Conservation (phyloP, 2,329 filamentous ascomycete genomes). For the Alternaria ethzedia region DNA sequence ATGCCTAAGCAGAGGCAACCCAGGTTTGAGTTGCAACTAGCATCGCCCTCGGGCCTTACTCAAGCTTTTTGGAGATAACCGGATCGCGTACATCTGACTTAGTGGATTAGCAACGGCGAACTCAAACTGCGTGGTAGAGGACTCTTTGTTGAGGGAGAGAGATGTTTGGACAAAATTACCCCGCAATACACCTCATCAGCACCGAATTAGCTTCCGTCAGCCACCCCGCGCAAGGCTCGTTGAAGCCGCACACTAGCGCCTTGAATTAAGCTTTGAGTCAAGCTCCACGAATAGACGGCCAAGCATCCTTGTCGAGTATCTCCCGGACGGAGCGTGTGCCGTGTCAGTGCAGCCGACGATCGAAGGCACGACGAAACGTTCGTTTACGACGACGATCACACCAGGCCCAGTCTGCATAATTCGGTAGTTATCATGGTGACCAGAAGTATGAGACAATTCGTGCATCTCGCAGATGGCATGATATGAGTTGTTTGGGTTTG, state of each 20-base stretch:
- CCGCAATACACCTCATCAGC: slow-evolving; percentile 25
- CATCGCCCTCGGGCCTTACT: background rate
- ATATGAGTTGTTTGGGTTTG: background rate
- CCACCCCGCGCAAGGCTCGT: slow-evolving; percentile 19
- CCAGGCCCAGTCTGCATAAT: slow-evolving; percentile 1
- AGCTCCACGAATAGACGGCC: slow-evolving; percentile 29
- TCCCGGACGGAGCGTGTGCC: slow-evolving; percentile 20
- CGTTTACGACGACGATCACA: slow-evolving; percentile 13
- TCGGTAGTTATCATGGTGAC: background rate
- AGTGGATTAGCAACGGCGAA: background rate
- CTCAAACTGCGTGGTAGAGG: background rate
- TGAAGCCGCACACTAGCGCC: slow-evolving; percentile 22
- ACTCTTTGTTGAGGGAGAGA: background rate
- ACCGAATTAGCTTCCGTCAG: slow-evolving; percentile 31
- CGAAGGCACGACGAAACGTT: slow-evolving; percentile 11
- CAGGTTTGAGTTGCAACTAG: background rate
- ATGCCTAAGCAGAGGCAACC: slow-evolving; percentile 12
- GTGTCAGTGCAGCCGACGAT: slow-evolving; percentile 8
- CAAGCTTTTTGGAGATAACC: background rate
- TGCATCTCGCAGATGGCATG: background rate
- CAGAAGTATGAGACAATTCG: background rate
- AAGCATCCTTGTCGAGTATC: slow-evolving; percentile 35
- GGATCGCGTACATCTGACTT: background rate
- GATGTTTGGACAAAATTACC: slow-evolving; percentile 17
- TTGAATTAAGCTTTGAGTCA: slow-evolving; percentile 34